phyloP scores from a whole-genome alignment of 1,284 basidiomycete species.

The Agaricales sp. region DNA sequence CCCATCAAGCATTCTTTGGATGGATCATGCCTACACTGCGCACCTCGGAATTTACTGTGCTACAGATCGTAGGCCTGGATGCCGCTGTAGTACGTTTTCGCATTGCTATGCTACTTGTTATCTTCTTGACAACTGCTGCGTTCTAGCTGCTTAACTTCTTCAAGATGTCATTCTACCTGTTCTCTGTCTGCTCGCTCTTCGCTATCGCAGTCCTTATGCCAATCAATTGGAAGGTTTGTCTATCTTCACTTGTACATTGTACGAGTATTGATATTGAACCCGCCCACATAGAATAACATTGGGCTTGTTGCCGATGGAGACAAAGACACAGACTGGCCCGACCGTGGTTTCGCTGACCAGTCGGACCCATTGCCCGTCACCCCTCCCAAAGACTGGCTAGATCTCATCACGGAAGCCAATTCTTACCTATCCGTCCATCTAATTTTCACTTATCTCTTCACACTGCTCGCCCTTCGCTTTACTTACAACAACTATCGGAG shows the following conservation, averaged over 20 bases:
- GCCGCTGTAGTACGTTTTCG: conserved; percentile 74
- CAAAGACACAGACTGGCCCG: conserved; percentile 26
- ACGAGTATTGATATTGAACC: background rate
- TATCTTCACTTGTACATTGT: conserved; percentile 4
- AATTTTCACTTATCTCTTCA: conserved; percentile 90
- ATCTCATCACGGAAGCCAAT: conserved; percentile 78
- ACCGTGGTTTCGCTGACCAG: conserved; percentile 11
- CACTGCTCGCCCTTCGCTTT: conserved; percentile 74
- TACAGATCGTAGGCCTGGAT: conserved; percentile 94
- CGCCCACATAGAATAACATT: conserved; percentile 47
- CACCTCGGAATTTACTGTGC: conserved; percentile 87
- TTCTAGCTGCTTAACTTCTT: conserved; percentile 84
- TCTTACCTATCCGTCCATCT: conserved; percentile 84
- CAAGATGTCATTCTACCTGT: conserved; percentile 90
- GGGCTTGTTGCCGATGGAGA: conserved; percentile 50
- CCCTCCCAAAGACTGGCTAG: conserved; percentile 56
- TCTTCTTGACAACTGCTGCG: conserved; percentile 3
- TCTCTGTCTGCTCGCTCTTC: conserved; percentile 76
- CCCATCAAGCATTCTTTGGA: conserved; percentile 78
- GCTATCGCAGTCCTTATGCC: conserved; percentile 81
- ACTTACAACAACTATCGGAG: conserved; percentile 84
- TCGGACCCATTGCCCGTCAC: conserved; percentile 11
- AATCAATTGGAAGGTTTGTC: conserved; percentile 73
- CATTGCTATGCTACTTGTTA: too few species aligned
- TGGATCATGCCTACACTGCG: conserved; percentile 92